Evolutionary conservation across 164 flowering plant species (phyloP).

Genomic region (Macadamia tetraphylla): DNA sequence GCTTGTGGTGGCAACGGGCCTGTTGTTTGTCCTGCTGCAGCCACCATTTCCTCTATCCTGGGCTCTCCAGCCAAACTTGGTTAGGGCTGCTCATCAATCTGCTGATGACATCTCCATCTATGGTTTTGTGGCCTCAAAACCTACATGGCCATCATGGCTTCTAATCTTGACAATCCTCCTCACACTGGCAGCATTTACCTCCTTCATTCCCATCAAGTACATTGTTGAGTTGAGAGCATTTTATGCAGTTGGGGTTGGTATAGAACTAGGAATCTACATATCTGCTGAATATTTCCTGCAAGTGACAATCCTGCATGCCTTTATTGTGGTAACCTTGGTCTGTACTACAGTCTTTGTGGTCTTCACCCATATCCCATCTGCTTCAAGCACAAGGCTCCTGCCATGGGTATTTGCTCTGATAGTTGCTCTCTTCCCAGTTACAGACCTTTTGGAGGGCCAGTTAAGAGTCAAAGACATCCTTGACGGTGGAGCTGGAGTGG

Average conservation of each 20-base stretch:
- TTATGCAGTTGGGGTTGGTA: slow-evolving; percentile 78
- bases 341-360: slow-evolving; percentile 81
- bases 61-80: slow-evolving; percentile 77
- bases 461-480: slow-evolving; percentile 51
- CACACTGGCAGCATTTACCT: slow-evolving; percentile 74
- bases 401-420: slow-evolving; percentile 95
- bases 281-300: slow-evolving; percentile 89
- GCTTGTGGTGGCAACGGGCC: slow-evolving; percentile 83
- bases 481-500: slow-evolving; percentile 29
- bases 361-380: slow-evolving; percentile 93
- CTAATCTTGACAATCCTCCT: slow-evolving; percentile 78
- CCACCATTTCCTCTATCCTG: slow-evolving; percentile 82
- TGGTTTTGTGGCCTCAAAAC: slow-evolving; percentile 74
- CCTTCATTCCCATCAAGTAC: slow-evolving; percentile 83
- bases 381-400: slow-evolving; percentile 79
- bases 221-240: slow-evolving; percentile 74
- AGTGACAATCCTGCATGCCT: slow-evolving; percentile 61
- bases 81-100: slow-evolving; percentile 75
- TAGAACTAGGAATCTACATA: slow-evolving; percentile 81
- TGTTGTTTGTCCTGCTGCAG: slow-evolving; percentile 75
- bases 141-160: slow-evolving; percentile 98
- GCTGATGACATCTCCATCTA: slow-evolving; percentile 93
- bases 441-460: slow-evolving; percentile 89
- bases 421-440: slow-evolving; percentile 95
- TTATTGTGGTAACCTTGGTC: slow-evolving; percentile 72